Evolutionary conservation across 495 filamentous ascomycete genomes (phyloP), one percentile per base, ranked within the genome.

Genomic region (Aspergillus steynii): DNA sequence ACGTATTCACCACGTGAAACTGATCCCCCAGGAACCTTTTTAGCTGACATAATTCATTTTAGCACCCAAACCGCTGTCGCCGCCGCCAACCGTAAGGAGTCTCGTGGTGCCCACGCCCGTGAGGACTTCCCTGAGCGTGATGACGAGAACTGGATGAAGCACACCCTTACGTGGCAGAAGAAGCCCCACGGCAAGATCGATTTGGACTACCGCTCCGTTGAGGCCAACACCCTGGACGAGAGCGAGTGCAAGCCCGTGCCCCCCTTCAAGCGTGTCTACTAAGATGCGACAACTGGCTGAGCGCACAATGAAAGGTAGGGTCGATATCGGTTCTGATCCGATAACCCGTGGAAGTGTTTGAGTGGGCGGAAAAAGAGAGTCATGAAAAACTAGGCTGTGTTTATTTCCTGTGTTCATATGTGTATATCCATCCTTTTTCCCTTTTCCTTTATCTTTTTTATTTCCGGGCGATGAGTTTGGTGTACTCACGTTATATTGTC

Each of bases 111-210:
- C 37, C 94, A 98, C 77, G 94, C 94, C 63, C 85, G 94, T 65
- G 94, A 98, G 80, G 94, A 98, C 72, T 98, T 80, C 83, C 92
- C 93, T 37, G 91, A 97, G 0, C 84, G 94, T 79, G 91, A 97
- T 71, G 94, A 98, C 71, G 79, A 85, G 76, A 87, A 95, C 66
- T 98, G 95, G 95, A 97, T 97, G 94, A 97, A 97, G 86, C 94
- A 98, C 84, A 96, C 89, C 42, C 84, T 98, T 64, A 90, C 86
- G 67, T 98, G 87, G 86, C 94, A 98, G 85, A 92, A 92, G 88
- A 73, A 88, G 71, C 88, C 89, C 50, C 91, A 94, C 68, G 90
- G 89, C 63, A 82, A 88, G 75, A 83, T 93, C 53, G 86, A 93
- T 50, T 75, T 96, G 34, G 79, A 80, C 59, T 96, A 97, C 81